Evolutionary conservation across 2,329 filamentous ascomycete species (phyloP).

Genomic region (Phyllosticta citrichinensis): DNA sequence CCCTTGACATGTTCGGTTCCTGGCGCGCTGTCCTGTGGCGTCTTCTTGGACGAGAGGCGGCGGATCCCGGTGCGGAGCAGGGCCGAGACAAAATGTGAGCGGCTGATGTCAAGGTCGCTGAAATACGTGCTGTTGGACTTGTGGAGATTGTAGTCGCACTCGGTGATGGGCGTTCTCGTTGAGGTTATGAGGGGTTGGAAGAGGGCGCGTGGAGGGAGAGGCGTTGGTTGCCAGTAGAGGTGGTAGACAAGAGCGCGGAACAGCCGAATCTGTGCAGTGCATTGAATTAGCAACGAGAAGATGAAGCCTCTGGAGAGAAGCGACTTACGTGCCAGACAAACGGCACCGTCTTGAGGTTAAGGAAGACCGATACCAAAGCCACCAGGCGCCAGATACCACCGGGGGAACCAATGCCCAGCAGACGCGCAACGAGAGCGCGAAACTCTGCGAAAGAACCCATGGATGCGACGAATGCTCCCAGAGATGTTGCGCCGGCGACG

Average conservation of each 20-base stretch:
- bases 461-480: slow-evolving; percentile 14
- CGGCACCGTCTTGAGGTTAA: slow-evolving; percentile 66
- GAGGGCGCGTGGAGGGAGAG: slow-evolving; percentile 48
- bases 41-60: not conserved
- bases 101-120: slow-evolving; percentile 70
- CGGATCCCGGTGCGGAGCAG: slow-evolving; percentile 36
- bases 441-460: slow-evolving; percentile 17
- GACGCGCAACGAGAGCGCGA: slow-evolving; percentile 15
- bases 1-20: slow-evolving; percentile 11
- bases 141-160: slow-evolving; percentile 81
- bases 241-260: slow-evolving; percentile 38
- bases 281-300: not conserved
- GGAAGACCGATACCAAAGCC: slow-evolving; percentile 23
- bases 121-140: slow-evolving; percentile 84
- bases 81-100: slow-evolving; percentile 64
- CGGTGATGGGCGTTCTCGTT: slow-evolving; percentile 58
- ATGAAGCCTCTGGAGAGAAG: not conserved
- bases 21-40: not conserved
- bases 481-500: not conserved
- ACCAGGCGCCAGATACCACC: slow-evolving; percentile 26
- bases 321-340: slow-evolving; percentile 63
- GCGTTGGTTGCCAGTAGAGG: slow-evolving; percentile 34
- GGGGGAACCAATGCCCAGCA: slow-evolving; percentile 22
- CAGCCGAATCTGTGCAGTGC: slow-evolving; percentile 31
- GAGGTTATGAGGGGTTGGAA: slow-evolving; percentile 62